Evolutionary conservation across 768 basidiomycete genomes (phyloP), one percentile per base, ranked within the genome.

Genomic region (Xerocomellus chrysenteron): DNA sequence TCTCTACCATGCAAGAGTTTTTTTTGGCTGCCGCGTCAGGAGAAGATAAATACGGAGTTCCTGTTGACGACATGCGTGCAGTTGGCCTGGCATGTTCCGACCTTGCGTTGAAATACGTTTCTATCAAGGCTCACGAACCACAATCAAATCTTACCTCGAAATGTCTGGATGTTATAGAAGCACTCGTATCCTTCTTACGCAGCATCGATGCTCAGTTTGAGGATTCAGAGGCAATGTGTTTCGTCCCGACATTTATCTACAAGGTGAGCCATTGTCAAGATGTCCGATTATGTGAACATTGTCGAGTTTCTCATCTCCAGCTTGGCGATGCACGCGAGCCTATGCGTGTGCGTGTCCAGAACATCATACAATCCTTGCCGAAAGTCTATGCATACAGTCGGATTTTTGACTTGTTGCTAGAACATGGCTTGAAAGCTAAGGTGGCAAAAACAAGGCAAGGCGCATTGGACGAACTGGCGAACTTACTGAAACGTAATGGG

Each of bases 311-410:
- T 57, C 28, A 47, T 45, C 51, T 56, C 14, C 24, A 98, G 96
- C 87, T 98, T 57, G 97, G 97, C 14, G 97, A 98, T 75, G 84
- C 88, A 30, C 81, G 93, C 28, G 94, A 95, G 73, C 86, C 83
- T 57, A 82, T 94, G 43, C 84, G 94, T 8, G 68, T 76, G 45
- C 85, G 94, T 48, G 86, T 97, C 21, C 86, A 91, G 61, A 87
- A 85, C 46, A 88, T 97, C 57, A 84, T 98, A 53, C 90, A 92
- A 64, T 81, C 80, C 5, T 77, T 98, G 50, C 88, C 94, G 8
- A 92, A 88, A 66, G 87, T 98, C 50, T 97, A 95, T 66, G 89
- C 97, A 2, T 95, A 89, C 65, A 97, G 94, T 64, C 87, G 94
- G 40, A 78, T 98, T 33, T 95, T 97, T 70, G 88, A 91, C 65